Conservation (phyloP, 2,329 filamentous ascomycete genomes). For the Penicillium thymicola region DNA sequence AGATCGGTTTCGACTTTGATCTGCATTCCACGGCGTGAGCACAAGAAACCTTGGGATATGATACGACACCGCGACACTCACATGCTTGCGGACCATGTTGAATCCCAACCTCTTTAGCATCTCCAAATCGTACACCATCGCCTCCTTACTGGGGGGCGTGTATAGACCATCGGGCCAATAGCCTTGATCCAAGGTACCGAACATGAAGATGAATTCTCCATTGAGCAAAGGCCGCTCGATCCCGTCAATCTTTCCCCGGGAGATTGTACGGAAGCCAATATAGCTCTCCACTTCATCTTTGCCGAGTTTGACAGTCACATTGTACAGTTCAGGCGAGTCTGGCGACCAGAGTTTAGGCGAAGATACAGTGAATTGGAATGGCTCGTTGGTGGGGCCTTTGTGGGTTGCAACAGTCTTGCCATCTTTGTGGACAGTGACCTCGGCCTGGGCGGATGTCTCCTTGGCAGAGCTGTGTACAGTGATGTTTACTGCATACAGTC, state of each 20-base stretch:
- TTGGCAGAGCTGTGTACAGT: constrained; percentile 51
- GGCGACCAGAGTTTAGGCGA: constrained; percentile 64
- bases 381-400: constrained; percentile 46
- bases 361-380: constrained; percentile 55
- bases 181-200: constrained; percentile 68
- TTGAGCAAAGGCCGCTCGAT: constrained; percentile 63
- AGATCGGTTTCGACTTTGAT: constrained; percentile 67
- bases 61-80: constrained; percentile 33
- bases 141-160: constrained; percentile 62
- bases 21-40: constrained; percentile 26
- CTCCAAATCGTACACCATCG: constrained; percentile 65
- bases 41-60: not conserved
- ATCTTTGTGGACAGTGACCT: constrained; percentile 40
- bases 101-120: constrained; percentile 64
- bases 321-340: constrained; percentile 60
- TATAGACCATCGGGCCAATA: constrained; percentile 70
- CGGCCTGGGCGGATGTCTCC: constrained; percentile 33
- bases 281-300: constrained; percentile 61
- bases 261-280: constrained; percentile 66
- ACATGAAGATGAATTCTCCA: constrained; percentile 65
- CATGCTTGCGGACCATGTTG: constrained; percentile 70
- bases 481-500: constrained; percentile 50
- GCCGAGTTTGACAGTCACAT: constrained; percentile 55
- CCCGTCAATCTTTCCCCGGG: constrained; percentile 55
- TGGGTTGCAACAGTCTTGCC: constrained; percentile 45